Conservation (phyloP, 441 rosid genomes). For the Corymbia calophylla region DNA sequence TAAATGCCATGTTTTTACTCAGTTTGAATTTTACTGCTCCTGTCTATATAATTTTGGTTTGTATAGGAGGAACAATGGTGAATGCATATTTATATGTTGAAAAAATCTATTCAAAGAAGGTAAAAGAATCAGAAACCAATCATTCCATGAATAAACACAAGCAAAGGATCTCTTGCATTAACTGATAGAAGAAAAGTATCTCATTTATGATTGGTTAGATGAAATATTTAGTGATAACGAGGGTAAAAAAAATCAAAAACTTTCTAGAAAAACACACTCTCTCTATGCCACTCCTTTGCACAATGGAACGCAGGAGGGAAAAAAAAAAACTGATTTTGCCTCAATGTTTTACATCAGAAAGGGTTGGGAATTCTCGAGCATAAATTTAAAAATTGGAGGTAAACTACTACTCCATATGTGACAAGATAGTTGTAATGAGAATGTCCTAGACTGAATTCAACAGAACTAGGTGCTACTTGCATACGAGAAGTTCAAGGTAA, state of each 20-base stretch:
- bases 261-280: no score
- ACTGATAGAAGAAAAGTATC: fast-evolving
- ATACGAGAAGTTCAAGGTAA: background rate
- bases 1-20: background rate
- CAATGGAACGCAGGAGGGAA: no score
- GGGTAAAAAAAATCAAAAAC: fast-evolving
- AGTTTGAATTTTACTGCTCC: fast-evolving
- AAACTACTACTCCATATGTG: background rate
- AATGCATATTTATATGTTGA: background rate
- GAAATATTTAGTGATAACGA: no score
- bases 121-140: background rate
- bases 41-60: background rate
- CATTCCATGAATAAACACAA: background rate
- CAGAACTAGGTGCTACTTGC: background rate
- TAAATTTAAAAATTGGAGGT: background rate
- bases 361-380: background rate
- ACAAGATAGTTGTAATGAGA: no score
- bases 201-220: background rate
- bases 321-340: background rate
- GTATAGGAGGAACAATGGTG: background rate
- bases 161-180: background rate
- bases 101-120: background rate
- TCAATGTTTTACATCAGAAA: background rate
- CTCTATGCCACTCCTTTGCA: no score
- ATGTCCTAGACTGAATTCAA: background rate